Conservation (phyloP, 1,284 basidiomycete species). For the Malassezia obtusa region DNA sequence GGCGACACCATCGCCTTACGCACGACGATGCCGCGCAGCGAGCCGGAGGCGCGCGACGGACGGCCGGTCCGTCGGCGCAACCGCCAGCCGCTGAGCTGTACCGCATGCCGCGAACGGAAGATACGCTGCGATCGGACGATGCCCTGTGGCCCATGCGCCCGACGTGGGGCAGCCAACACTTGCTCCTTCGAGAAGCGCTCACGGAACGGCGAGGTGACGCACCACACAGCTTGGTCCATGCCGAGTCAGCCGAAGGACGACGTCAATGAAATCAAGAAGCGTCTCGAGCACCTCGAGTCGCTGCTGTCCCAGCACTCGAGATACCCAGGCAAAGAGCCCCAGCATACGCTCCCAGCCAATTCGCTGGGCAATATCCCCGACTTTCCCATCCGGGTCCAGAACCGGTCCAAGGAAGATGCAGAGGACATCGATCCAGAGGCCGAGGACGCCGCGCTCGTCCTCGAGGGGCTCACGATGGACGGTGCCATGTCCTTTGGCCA, state of each 20-base stretch:
- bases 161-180: background rate
- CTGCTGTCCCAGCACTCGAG: conserved; percentile 16
- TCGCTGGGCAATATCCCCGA: background rate
- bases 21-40: no score
- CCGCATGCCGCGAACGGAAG: conserved; percentile 39
- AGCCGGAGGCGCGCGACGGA: no score
- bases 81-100: conserved; percentile 37
- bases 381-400: background rate
- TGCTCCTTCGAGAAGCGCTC: conserved; percentile 4
- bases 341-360: background rate
- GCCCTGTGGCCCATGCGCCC: conserved; percentile 1
- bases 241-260: conserved; percentile 11
- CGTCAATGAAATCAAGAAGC: conserved; percentile 39
- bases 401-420: background rate
- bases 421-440: conserved; percentile 31
- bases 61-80: conserved; percentile 19
- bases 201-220: background rate
- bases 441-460: conserved; percentile 40
- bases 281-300: conserved; percentile 39
- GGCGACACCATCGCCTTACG: no score
- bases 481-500: conserved; percentile 8
- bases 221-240: background rate
- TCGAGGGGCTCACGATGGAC: conserved; percentile 41
- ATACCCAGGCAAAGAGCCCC: background rate
- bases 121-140: conserved; percentile 27